Base-by-base conservation (phyloP, 208 protist species). In the Trypanosoma theileri region DNA sequence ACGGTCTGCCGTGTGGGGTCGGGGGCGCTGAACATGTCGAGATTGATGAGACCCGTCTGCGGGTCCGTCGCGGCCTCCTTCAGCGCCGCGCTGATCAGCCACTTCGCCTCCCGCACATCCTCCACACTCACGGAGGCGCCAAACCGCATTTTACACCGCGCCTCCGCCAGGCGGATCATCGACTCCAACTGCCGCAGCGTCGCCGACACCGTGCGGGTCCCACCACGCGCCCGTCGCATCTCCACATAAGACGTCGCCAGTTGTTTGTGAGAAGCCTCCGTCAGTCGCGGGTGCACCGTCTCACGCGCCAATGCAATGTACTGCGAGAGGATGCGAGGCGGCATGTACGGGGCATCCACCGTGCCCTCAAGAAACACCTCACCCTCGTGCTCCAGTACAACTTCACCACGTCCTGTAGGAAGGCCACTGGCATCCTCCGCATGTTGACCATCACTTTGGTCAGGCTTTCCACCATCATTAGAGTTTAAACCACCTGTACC, bases 111-210 rank as follows among this genome's bases (percentile, higher is more conserved):
- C 46, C 72, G 31, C 26, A 98, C 96, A 52, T 98, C 94, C 40
- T 88, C 79, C 48, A 77, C 75, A 12, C 66, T 74, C 1, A 98
- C 96, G 31, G 84, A 75, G 14, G 44, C 28, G 41, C 66, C 62
- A 57, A 93, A 92, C 19, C 94, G 93, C 92, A 98, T 97, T 79
- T 95, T 96, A 21, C 94, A 89, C 13, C 79, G 76, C 40, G 94
- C 87, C 78, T 98, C 96, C n/a, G 93, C 75, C 0, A 99, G 84
- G 8, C 99, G 96, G 59, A 99, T 99, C 62, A 99, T 91, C 28
- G 97, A 98, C 77, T 99, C 98, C 0, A 99, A 88, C 83, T 99
- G 98, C 40, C 99, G 86, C 31, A 99, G 88, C 16, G 98, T 99
- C 0, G 98, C 98, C 6, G 98, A 96, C 19, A 99, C 97, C 9